Percentiles rank a stretch among this genome's conserved stretches.
Evolutionary conservation across 495 filamentous ascomycete species (phyloP).

Genomic region (Penicillium paxilli): DNA sequence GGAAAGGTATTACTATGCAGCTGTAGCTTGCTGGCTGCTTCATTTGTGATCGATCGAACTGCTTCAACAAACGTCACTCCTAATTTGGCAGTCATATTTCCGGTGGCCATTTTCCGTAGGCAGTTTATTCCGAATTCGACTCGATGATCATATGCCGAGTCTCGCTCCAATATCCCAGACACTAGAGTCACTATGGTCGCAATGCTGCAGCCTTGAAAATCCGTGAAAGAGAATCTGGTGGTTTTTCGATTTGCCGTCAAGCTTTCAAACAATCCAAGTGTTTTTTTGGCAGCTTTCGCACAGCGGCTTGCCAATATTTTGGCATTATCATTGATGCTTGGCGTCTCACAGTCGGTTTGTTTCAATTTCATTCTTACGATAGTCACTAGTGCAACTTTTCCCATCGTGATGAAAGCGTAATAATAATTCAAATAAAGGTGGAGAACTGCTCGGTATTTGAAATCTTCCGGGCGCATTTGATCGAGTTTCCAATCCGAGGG

Average conservation of each 20-base stretch:
- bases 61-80: conserved; percentile 27
- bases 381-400: conserved; percentile 21
- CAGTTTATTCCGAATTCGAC: conserved; percentile 21
- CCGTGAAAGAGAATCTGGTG: conserved; percentile 30
- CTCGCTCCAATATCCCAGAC: conserved; percentile 24
- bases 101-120: conserved; percentile 23
- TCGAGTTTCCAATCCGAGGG: conserved; percentile 20
- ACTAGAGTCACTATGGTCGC: conserved; percentile 29
- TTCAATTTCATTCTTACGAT: conserved; percentile 11
- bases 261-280: conserved; percentile 21
- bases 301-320: conserved; percentile 12
- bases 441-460: conserved; percentile 19
- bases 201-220: conserved; percentile 34
- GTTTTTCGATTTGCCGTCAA: conserved; percentile 13
- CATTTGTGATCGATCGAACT: conserved; percentile 23
- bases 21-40: conserved; percentile 13
- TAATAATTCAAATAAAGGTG: conserved; percentile 30
- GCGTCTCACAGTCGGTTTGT: background rate
- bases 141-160: conserved; percentile 18
- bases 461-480: conserved; percentile 10
- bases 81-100: conserved; percentile 23
- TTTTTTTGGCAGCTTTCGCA: conserved; percentile 18
- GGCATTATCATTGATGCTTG: background rate
- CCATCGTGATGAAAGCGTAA: conserved; percentile 24
- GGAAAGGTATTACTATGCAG: background rate